These are phyloP conservation scores for Sugiyamaella mastotermitis DNA, from an alignment of 805 yeast genomes.

Conservation along the genomic window DNA sequence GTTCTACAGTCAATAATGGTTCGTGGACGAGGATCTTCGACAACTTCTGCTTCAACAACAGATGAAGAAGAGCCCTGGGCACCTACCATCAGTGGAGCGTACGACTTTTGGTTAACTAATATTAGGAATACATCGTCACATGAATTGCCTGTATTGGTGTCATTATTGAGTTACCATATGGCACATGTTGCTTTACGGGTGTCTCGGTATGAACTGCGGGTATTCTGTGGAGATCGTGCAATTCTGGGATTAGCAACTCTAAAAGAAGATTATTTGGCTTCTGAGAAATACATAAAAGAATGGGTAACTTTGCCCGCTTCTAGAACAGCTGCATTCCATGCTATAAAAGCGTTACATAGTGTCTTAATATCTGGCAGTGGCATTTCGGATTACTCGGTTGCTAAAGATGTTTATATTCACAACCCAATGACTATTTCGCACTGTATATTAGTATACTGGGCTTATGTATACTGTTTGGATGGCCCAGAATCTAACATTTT, in stretches of 20 bases:
- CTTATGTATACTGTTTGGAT: constrained; percentile 25
- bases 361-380: constrained; percentile 32
- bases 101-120: constrained; percentile 54
- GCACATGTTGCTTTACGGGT: constrained; percentile 67
- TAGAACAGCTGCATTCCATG: constrained; percentile 47
- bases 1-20: constrained; percentile 34
- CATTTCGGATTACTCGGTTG: constrained; percentile 7
- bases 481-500: constrained; percentile 26
- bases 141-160: background rate
- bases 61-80: constrained; percentile 48
- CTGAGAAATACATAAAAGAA: constrained; percentile 42
- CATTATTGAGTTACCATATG: constrained; percentile 42
- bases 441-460: constrained; percentile 25
- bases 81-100: constrained; percentile 57
- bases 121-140: too few species aligned
- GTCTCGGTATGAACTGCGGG: constrained; percentile 64
- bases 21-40: too few species aligned
- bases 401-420: constrained; percentile 22
- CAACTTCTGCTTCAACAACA: constrained; percentile 4
- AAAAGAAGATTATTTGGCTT: constrained; percentile 41
- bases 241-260: constrained; percentile 63
- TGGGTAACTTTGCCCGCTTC: constrained; percentile 47
- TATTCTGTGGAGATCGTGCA: constrained; percentile 74
- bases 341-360: constrained; percentile 52
- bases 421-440: constrained; percentile 22